Evolutionary conservation across 2,329 filamentous ascomycete genomes (phyloP), one percentile per base, ranked within the genome.

Genomic region (Tricladium varicosporioides): DNA sequence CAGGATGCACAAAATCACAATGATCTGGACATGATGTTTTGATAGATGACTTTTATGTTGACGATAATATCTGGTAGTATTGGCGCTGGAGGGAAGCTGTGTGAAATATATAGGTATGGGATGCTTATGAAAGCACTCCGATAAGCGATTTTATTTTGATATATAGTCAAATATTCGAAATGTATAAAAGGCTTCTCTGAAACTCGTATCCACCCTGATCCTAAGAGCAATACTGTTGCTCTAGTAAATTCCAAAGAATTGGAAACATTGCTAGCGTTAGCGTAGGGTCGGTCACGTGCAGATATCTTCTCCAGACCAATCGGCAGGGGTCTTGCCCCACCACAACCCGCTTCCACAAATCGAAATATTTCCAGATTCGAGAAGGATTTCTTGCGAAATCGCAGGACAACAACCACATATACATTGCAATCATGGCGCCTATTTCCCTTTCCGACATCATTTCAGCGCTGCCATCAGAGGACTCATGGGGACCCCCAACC

Each of bases 401-500:
- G 31, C 19, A 54, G 33, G 46, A 31, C 47, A 18, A 33, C 10
- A 42, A 51, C 48, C 33, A 18, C 27, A 54, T 53, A 60, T 50
- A 61, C 51, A 43, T 62, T 65, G 64, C 65, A 69, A 73, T 62
- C 60, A 82, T 81, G 79, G 74, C 79, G 64, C 75, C 78, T 58
- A 75, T 77, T 56, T 82, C 82, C 56, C 79, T 87, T 65, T 76
- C 83, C 65, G 81, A 86, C 68, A 82, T 92, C 63, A 87, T 91
- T 72, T 78, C 86, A 70, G 81, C 84, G 70, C 84, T 91, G 70
- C 88, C 88, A 61, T 79, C 87, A 55, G 86, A 87, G 71, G 87
- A 91, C 69, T 84, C 86, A 75, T 99, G 94, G 94, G 94, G 94
- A 59, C 93, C 93, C 53, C 75, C 89, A 60, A 84, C 88, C 66